Evolutionary conservation across 2,329 filamentous ascomycete genomes (phyloP).

Genomic region (Xylaria sp.): DNA sequence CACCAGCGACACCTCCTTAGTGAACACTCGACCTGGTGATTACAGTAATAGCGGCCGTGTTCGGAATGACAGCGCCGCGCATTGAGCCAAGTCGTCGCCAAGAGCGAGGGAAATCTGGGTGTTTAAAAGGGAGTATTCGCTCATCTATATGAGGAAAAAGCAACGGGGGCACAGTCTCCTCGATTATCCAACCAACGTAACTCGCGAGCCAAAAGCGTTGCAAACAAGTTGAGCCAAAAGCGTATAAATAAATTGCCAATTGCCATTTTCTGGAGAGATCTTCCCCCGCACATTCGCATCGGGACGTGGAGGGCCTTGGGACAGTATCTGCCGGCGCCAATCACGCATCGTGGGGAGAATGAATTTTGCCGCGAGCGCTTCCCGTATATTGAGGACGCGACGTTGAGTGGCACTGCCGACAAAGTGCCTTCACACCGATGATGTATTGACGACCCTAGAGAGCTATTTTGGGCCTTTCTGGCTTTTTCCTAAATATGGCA

Average conservation of each 20-base stretch:
- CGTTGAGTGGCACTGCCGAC: conserved; percentile 29
- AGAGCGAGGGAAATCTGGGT: conserved; percentile 21
- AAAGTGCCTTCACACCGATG: conserved; percentile 33
- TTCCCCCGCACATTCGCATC: conserved; percentile 23
- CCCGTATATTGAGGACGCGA: conserved; percentile 29
- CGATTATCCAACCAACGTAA: background rate
- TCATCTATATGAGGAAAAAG: background rate
- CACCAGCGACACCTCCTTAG: background rate
- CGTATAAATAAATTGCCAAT: conserved; percentile 28
- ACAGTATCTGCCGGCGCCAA: conserved; percentile 37
- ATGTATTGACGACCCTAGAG: background rate
- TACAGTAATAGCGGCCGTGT: background rate
- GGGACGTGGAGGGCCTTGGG: conserved; percentile 1
- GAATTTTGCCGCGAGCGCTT: conserved; percentile 35
- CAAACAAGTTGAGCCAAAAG: background rate
- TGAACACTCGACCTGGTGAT: background rate
- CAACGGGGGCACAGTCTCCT: conserved; percentile 18
- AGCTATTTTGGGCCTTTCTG: background rate
- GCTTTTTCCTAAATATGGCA: conserved; percentile 32
- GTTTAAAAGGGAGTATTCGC: conserved; percentile 1
- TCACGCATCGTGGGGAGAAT: conserved; percentile 27
- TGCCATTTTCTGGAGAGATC: background rate
- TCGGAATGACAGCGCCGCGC: conserved; percentile 29
- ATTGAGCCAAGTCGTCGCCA: conserved; percentile 19
- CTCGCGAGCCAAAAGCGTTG: background rate